These are phyloP conservation scores for Rhodotorula sp. DNA, from an alignment of 1,284 basidiomycete genomes.

Conservation along the genomic window DNA sequence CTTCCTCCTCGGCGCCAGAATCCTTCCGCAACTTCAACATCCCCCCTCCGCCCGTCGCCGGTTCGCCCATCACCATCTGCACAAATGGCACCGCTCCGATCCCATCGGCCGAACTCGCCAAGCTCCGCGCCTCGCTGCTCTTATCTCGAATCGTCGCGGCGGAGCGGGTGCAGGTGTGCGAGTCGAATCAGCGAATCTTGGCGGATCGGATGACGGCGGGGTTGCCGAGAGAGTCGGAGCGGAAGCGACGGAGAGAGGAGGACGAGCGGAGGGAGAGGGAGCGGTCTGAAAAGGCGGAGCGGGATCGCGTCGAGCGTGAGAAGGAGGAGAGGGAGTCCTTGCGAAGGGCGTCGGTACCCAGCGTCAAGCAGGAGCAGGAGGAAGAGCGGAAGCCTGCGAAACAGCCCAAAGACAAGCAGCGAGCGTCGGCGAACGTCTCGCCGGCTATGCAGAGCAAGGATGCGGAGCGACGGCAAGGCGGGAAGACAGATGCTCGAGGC, in stretches of 20 bases:
- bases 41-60: constrained; percentile 12
- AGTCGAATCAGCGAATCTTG: constrained; percentile 23
- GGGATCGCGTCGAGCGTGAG: constrained; percentile 15
- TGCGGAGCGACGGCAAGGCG: background rate
- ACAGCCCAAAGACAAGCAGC: constrained; percentile 7
- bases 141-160: constrained; percentile 12
- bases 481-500: background rate
- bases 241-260: constrained; percentile 18
- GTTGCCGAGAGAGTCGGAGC: constrained; percentile 10
- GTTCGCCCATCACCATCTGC: constrained; percentile 12
- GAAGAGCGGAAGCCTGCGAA: background rate
- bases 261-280: constrained; percentile 6
- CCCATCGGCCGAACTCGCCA: constrained; percentile 7
- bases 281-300: constrained; percentile 28
- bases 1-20: background rate
- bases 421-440: constrained; percentile 1
- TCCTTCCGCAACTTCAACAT: constrained; percentile 29
- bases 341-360: background rate
- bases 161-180: constrained; percentile 14
- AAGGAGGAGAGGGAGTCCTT: constrained; percentile 1
- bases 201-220: constrained; percentile 7
- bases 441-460: constrained; percentile 7
- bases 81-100: constrained; percentile 8
- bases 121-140: constrained; percentile 25
- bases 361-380: constrained; percentile 14